Evolutionary conservation across 1,284 basidiomycete species (phyloP), one percentile per base, ranked within the genome.

Genomic region (Psilocybe mexicana): DNA sequence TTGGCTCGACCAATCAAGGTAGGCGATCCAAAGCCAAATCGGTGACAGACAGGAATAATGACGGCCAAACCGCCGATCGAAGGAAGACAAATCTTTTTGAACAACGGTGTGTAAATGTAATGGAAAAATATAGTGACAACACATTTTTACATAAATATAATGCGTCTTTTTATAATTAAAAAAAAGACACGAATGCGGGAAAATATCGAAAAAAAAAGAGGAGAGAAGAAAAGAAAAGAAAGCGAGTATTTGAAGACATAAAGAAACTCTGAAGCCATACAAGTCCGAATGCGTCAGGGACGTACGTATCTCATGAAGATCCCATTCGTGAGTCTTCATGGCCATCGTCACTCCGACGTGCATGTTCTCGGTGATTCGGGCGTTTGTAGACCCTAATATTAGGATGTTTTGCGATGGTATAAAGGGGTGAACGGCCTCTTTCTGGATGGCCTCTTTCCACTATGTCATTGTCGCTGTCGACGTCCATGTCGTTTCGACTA

Each of bases 401-500:
- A 50, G 69, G 61, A 43, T 70, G 58, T 57, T 70, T 66, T 45
- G 66, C 69, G 60, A 62, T 61, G 10, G 64, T 43, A 57, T 69
- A 71, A 40, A 59, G 46, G 18, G 18, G 18, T 14, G 52, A 56
- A 43, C 42, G 24, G 42, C 62, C 58, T 49, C 57, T 62, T 18
- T 18, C 45, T 50, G 36, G 54, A 50, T 25, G 55, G 57, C 79
- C 63, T 71, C 59, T 70, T 69, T 23, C 61, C 18, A 18, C 70
- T 54, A 69, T 72, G 63, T 78, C 75, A 70, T 74, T 65, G 55
- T 79, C 79, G 65, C 76, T 77, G 48, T 83, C 83, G 52, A 83
- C 74, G 48, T 88, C 85, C 82, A 86, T 83, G 52, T 87, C 85
- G 52, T 79, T 79, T 59, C 83, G 76, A 60, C 73, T 77, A 57